A percentile compares a stretch with the other conserved stretches of the same genome.
Conservation (phyloP, 805 yeast species). For the Millerago galiae region DNA sequence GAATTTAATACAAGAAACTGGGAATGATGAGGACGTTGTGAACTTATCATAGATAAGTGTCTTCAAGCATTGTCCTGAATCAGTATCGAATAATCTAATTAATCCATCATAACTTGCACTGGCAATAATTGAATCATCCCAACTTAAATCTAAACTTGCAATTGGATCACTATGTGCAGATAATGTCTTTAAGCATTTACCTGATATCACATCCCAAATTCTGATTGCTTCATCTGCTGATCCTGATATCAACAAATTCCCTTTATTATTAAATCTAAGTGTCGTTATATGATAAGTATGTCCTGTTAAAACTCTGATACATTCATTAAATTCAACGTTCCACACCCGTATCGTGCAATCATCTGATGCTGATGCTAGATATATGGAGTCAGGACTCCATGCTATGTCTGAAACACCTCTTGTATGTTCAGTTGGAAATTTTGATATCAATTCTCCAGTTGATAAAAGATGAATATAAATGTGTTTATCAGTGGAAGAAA, state of each 20-base stretch:
- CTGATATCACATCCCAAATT: constrained; percentile 78
- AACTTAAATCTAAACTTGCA: constrained; percentile 63
- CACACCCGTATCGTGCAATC: constrained; percentile 76
- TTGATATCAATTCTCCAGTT: constrained; percentile 28
- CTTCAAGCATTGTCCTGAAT: constrained; percentile 85
- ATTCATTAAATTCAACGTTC: constrained; percentile 46
- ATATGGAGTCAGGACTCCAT: constrained; percentile 69
- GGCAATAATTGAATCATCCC: constrained; percentile 74
- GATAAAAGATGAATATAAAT: constrained; percentile 25
- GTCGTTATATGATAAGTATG: constrained; percentile 83
- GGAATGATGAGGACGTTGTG: constrained; percentile 53
- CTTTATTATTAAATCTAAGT: constrained; percentile 63
- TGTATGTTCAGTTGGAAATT: constrained; percentile 47
- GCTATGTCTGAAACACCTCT: constrained; percentile 68
- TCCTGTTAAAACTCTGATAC: constrained; percentile 42
- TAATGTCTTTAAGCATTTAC: constrained; percentile 65
- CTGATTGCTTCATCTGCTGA: constrained; percentile 88
- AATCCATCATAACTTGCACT: constrained; percentile 91
- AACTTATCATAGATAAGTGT: constrained; percentile 79
- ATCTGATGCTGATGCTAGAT: constrained; percentile 81
- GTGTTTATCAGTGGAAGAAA: constrained; percentile 44
- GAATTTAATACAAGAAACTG: constrained; percentile 66
- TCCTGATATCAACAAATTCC: constrained; percentile 74
- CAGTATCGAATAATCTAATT: constrained; percentile 80
- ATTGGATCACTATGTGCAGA: constrained; percentile 95